A percentile compares a stretch with the other conserved stretches of the same genome.
Evolutionary conservation across 768 basidiomycete species (phyloP).

Genomic region (Polyporus arcularius): DNA sequence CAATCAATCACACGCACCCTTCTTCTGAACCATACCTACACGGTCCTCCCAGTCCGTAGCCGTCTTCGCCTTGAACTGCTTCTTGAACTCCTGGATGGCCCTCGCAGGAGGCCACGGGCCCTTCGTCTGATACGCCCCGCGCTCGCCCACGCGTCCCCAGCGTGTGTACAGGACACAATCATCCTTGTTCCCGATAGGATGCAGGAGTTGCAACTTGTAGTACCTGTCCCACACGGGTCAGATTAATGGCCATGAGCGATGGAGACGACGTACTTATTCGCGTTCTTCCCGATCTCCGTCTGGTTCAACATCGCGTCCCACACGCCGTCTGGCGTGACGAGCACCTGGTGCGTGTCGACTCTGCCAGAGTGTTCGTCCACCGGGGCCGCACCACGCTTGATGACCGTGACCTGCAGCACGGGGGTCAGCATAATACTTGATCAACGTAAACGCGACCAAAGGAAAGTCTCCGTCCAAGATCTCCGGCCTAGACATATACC

Average conservation of each 20-base stretch:
- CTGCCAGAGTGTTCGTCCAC: constrained; percentile 49
- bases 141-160: constrained; percentile 66
- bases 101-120: constrained; percentile 44
- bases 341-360: constrained; percentile 57
- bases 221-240: constrained; percentile 38
- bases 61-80: constrained; percentile 60
- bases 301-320: constrained; percentile 70
- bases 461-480: too few species aligned
- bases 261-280: constrained; percentile 44
- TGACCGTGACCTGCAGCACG: constrained; percentile 39
- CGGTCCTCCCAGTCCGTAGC: constrained; percentile 50
- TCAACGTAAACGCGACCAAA: too few species aligned
- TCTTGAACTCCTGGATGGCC: constrained; percentile 57
- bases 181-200: constrained; percentile 42
- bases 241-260: background rate
- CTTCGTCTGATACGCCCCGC: constrained; percentile 50
- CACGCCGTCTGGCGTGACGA: constrained; percentile 38
- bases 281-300: constrained; percentile 53
- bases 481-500: too few species aligned
- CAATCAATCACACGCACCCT: constrained; percentile 35
- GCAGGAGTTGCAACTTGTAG: constrained; percentile 60
- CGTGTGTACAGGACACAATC: constrained; percentile 48
- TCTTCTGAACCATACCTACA: constrained; percentile 51
- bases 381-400: constrained; percentile 58
- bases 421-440: background rate